Percentiles rank a stretch among this genome's conserved stretches.
These are phyloP conservation scores for Eudorina sp. DNA, from an alignment of 139 green algal species.

Conservation along the genomic window DNA sequence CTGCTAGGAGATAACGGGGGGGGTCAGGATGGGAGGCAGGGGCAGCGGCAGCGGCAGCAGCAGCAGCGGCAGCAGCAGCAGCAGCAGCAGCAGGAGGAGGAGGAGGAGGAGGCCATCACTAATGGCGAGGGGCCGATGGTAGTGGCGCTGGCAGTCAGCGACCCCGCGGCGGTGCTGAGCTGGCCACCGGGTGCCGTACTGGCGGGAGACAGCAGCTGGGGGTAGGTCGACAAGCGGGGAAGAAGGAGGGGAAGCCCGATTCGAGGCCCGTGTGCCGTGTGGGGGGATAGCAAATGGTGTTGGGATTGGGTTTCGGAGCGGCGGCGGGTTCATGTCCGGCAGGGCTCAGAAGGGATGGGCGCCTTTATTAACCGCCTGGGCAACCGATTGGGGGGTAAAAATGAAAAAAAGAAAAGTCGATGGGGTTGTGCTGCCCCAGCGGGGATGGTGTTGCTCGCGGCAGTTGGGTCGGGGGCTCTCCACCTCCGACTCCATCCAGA, in stretches of 20 bases:
- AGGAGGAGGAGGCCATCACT: neutral
- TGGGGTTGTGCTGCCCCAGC: too few species aligned
- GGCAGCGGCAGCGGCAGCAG: neutral
- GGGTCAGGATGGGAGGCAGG: too few species aligned
- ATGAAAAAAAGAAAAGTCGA: too few species aligned
- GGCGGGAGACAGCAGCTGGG: neutral
- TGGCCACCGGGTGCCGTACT: neutral
- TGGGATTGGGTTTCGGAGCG: neutral
- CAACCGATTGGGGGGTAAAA: neutral
- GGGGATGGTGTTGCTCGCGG: too few species aligned
- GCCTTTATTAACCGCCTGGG: too few species aligned
- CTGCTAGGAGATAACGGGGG: too few species aligned
- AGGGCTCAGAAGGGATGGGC: too few species aligned
- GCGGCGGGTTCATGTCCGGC: too few species aligned
- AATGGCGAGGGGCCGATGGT: neutral
- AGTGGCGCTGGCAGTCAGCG: neutral
- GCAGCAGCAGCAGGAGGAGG: neutral
- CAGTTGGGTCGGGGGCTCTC: too few species aligned
- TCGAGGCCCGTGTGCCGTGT: neutral
- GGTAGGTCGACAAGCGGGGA: neutral
- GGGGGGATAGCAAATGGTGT: neutral
- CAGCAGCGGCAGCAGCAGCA: neutral
- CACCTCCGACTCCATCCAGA: too few species aligned
- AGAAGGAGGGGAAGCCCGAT: neutral
- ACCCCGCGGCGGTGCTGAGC: neutral